A percentile compares a stretch with the other conserved stretches of the same genome.
These are phyloP conservation scores for Apiosordaria backusii DNA, from an alignment of 495 filamentous ascomycete genomes.

Conservation along the genomic window DNA sequence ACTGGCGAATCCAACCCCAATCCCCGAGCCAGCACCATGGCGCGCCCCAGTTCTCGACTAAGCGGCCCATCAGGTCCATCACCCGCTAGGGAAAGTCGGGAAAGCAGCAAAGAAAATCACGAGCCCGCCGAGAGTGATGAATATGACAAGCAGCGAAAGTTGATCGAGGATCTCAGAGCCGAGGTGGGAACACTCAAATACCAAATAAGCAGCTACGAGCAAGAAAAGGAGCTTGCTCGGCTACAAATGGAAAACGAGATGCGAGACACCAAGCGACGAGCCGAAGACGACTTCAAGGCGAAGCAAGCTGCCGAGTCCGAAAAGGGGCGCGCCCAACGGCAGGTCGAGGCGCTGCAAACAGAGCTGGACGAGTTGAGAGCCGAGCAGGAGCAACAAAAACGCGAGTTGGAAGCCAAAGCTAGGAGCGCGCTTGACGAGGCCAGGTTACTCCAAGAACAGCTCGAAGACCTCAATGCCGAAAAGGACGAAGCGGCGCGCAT, in stretches of 20 bases:
- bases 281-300: slow-evolving; percentile 78
- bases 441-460: slow-evolving; percentile 66
- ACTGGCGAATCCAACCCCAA: slow-evolving; percentile 45
- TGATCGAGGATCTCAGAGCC: slow-evolving; percentile 54
- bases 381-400: slow-evolving; percentile 55
- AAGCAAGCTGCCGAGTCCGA: slow-evolving; percentile 72
- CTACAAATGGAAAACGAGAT: slow-evolving; percentile 80
- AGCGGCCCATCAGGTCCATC: slow-evolving; percentile 33
- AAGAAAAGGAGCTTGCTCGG: slow-evolving; percentile 75
- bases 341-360: slow-evolving; percentile 64
- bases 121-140: slow-evolving; percentile 46
- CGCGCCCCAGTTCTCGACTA: slow-evolving; percentile 36
- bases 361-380: slow-evolving; percentile 61
- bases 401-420: slow-evolving; percentile 65
- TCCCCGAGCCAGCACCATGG: slow-evolving; percentile 27
- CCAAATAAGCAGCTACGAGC: slow-evolving; percentile 63
- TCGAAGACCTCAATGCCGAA: slow-evolving; percentile 69
- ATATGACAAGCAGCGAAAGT: slow-evolving; percentile 48
- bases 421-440: slow-evolving; percentile 70
- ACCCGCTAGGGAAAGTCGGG: slow-evolving; percentile 31
- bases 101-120: slow-evolving; percentile 50
- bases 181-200: slow-evolving; percentile 54
- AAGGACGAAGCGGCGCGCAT: slow-evolving; percentile 68
- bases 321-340: slow-evolving; percentile 62
- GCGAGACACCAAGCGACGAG: slow-evolving; percentile 66